These are phyloP conservation scores for Schizochytrium sp. DNA, from an alignment of 108 stramenopile species.

Conservation along the genomic window DNA sequence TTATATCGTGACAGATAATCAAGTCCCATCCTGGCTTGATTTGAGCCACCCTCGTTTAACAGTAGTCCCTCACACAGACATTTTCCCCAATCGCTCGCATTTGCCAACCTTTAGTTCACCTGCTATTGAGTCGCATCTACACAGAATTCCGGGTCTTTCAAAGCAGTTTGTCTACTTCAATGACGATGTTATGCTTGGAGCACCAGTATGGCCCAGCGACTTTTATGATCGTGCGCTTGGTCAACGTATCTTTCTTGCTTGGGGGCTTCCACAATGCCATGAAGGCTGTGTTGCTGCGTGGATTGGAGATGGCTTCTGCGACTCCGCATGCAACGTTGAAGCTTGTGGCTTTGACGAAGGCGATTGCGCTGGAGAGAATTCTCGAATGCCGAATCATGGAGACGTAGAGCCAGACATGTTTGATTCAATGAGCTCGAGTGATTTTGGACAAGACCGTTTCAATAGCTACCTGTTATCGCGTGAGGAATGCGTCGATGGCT, in stretches of 20 bases:
- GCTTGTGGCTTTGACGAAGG: constrained; percentile 70
- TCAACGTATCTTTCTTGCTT: constrained; percentile 66
- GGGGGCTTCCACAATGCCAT: constrained; percentile 74
- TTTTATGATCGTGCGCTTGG: constrained; percentile 57
- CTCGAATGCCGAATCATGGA: not conserved
- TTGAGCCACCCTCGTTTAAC: constrained; percentile 60
- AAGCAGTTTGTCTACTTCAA: constrained; percentile 75
- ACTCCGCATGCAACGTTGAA: constrained; percentile 65
- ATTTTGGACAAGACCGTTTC: not conserved
- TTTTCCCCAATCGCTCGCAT: constrained; percentile 65
- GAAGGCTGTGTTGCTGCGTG: constrained; percentile 71
- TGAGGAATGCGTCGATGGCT: not conserved
- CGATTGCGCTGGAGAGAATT: constrained; percentile 64
- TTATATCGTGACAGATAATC: constrained; percentile 75
- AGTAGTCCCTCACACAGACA: constrained; percentile 69
- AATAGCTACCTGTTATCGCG: not conserved
- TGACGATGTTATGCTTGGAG: constrained; percentile 76
- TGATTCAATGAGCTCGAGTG: not conserved
- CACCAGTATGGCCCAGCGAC: constrained; percentile 68
- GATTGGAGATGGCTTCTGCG: constrained; percentile 77
- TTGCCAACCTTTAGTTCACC: constrained; percentile 71
- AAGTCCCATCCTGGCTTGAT: constrained; percentile 72
- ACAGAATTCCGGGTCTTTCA: constrained; percentile 70
- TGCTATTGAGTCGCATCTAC: constrained; percentile 72
- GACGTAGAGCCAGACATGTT: not conserved